Evolutionary conservation across 2,329 filamentous ascomycete genomes (phyloP).

Genomic region (Paecilomyces sp.): DNA sequence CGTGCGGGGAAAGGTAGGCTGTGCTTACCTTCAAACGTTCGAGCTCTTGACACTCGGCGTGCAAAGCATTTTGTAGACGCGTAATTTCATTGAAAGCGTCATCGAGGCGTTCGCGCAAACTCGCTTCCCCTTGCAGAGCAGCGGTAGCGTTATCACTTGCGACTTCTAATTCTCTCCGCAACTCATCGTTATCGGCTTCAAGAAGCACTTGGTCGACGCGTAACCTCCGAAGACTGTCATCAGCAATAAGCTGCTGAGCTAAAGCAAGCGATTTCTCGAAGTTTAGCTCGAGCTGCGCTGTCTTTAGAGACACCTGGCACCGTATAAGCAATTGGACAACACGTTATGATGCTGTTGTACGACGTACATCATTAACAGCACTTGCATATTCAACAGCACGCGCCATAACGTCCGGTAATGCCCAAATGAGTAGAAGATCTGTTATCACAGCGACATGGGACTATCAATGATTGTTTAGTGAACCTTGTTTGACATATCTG

Average conservation of each 20-base stretch:
- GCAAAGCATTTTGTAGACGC: conserved; percentile 25
- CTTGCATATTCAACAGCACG: neutral
- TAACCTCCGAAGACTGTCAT: conserved; percentile 66
- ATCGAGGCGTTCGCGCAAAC: conserved; percentile 42
- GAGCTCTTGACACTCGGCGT: conserved; percentile 47
- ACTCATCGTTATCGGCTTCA: conserved; percentile 64
- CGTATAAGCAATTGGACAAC: neutral
- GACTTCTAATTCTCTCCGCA: conserved; percentile 56
- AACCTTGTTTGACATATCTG: neutral
- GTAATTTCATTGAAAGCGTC: conserved; percentile 41
- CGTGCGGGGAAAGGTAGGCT: neutral
- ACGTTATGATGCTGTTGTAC: neutral
- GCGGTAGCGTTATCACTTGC: conserved; percentile 51
- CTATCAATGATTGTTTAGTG: neutral
- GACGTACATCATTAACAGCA: neutral
- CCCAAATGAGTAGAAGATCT: neutral
- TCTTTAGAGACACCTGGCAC: conserved; percentile 44
- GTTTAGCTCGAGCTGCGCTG: conserved; percentile 56
- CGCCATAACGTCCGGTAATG: neutral
- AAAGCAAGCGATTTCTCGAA: conserved; percentile 61
- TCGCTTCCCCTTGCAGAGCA: conserved; percentile 36
- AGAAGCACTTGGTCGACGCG: conserved; percentile 63
- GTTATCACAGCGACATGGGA: neutral
- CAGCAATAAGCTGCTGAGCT: conserved; percentile 61
- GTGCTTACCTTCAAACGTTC: conserved; percentile 47